Evolutionary conservation across 1,284 basidiomycete genomes (phyloP).

Genomic region (Mycosarcoma maydis): DNA sequence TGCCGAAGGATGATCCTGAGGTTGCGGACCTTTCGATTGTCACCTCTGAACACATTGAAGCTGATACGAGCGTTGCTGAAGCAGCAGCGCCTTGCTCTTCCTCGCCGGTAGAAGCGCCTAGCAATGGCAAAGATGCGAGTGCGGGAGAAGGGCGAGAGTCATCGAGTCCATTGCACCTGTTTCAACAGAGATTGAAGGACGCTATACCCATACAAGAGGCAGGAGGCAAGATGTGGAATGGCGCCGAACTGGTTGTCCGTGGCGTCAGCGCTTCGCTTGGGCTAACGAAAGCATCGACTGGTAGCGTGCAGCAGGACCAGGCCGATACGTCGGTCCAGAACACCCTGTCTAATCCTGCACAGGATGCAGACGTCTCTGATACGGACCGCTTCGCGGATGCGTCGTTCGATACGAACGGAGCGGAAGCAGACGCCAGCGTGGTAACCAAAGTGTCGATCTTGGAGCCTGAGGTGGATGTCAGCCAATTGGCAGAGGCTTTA

Average conservation of each 20-base stretch:
- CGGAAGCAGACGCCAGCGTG: conserved; percentile 22
- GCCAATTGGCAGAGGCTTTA: conserved; percentile 35
- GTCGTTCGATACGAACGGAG: conserved; percentile 21
- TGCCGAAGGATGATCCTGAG: not conserved
- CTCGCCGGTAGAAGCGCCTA: conserved; percentile 14
- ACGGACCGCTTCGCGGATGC: conserved; percentile 28
- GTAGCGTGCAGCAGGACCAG: not conserved
- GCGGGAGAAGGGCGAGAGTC: not conserved
- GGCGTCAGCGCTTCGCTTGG: conserved; percentile 41
- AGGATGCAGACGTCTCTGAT: conserved; percentile 25
- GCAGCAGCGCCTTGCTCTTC: conserved; percentile 3
- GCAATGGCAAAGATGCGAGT: not conserved
- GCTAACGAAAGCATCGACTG: conserved; percentile 4
- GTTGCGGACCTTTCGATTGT: conserved; percentile 2
- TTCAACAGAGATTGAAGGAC: conserved; percentile 18
- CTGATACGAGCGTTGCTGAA: not conserved
- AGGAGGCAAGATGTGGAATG: conserved; percentile 45
- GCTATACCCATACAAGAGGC: conserved; percentile 38
- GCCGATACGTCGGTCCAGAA: conserved; percentile 1
- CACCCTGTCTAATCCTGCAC: not conserved
- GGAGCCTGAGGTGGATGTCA: conserved; percentile 46
- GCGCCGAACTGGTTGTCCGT: conserved; percentile 33
- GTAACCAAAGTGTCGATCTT: conserved; percentile 39
- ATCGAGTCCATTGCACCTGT: conserved; percentile 30
- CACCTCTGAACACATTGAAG: conserved; percentile 3